phyloP scores from a whole-genome alignment of 495 filamentous ascomycete species.

The Aspergillus bertholletiae region DNA sequence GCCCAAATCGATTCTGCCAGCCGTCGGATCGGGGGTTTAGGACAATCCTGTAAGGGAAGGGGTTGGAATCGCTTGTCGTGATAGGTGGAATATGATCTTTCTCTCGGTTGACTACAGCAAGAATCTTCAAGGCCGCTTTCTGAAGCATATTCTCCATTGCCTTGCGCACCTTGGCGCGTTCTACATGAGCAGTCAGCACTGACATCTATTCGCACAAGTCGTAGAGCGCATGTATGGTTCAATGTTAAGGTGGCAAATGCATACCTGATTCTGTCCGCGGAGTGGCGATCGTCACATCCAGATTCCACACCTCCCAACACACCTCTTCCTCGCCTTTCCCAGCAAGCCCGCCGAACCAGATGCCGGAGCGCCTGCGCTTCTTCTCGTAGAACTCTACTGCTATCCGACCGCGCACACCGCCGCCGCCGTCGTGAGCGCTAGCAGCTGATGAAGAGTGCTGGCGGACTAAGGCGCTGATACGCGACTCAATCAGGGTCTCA shows the following conservation, averaged over 20 bases:
- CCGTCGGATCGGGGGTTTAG: constrained; percentile 75
- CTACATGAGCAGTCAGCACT: constrained; percentile 36
- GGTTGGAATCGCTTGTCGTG: constrained; percentile 85
- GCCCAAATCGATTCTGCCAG: constrained; percentile 77
- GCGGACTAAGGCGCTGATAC: constrained; percentile 71
- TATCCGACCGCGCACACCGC: constrained; percentile 67
- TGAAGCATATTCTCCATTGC: constrained; percentile 86
- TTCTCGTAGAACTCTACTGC: constrained; percentile 95
- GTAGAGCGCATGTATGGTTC: background rate
- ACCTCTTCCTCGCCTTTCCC: constrained; percentile 82
- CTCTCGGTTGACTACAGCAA: constrained; percentile 77
- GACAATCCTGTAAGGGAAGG: constrained; percentile 90
- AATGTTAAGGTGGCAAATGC: constrained; percentile 5
- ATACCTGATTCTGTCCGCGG: constrained; percentile 85
- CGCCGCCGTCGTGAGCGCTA: constrained; percentile 45
- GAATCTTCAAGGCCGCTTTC: constrained; percentile 81
- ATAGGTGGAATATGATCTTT: constrained; percentile 98
- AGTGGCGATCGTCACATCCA: constrained; percentile 87
- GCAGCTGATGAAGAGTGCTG: constrained; percentile 45
- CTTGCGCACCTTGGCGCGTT: constrained; percentile 78
- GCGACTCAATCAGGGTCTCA: constrained; percentile 88
- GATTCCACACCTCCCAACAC: constrained; percentile 93
- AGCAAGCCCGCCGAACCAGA: constrained; percentile 60
- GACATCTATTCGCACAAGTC: background rate
- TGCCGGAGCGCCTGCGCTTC: constrained; percentile 66